Base-by-base conservation (phyloP, 495 filamentous ascomycete genomes). In the Penicillium arizonense region DNA sequence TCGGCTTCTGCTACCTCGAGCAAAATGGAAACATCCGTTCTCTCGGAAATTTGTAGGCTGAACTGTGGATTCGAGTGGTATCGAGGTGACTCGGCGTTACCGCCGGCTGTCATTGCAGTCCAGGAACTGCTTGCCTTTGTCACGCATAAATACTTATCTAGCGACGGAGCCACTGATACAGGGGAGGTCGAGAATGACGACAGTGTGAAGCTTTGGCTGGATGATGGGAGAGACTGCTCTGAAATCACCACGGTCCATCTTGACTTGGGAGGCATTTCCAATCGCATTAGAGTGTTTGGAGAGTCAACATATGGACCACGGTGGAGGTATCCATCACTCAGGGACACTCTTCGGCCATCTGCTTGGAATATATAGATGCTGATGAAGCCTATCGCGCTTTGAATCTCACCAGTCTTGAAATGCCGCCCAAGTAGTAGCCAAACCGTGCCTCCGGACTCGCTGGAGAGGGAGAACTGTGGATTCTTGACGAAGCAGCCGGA, bases 21-120 rank as follows among this genome's bases (percentile, higher is more conserved):
- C 16, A 96, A 68, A 16, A 97, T 79, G 8, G 81, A 78, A 0
- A 96, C 44, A 26, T 82, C 74, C 0, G 87, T 84, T 4, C 70
- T 56, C 2, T 72, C 68, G 8, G 79, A 61, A 2, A 96, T 56
- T 4, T 73, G 65, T 12, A 97, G 71, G 35, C 76, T 76, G 67
- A 88, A 97, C 64, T 97, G 94, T 6, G 94, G 94, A 63, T 98
- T 98, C 21, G 73, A 73, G 24, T 86, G 77, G 68, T 96, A 97
- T 9, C 76, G 79, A 7, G 88, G 67, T 7, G 87, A 87, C 51
- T 84, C 80, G 4, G 89, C 82, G 54, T 90, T 93, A 21, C 95
- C 94, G 18, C 94, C 94, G 5, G 91, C 88, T 5, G 88, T 93
- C 45, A 82, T 77, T 41, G 75, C 73, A 5, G 84, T 91, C 94